Base-by-base conservation (phyloP, 495 filamentous ascomycete species). In the Schizothecium vesticola region DNA sequence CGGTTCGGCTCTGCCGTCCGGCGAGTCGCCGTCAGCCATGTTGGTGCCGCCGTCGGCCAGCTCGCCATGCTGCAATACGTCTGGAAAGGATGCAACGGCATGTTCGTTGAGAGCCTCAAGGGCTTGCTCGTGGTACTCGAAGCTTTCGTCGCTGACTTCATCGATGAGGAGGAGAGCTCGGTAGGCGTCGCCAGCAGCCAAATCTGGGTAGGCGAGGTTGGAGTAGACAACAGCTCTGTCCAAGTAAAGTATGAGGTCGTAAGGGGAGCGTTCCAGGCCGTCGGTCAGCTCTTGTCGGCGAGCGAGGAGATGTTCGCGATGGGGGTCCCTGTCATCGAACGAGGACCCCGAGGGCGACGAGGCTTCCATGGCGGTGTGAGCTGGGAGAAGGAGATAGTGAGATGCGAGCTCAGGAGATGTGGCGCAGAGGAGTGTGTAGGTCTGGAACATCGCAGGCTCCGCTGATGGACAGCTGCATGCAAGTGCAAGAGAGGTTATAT, bases 151-250 rank as follows among this genome's bases (percentile, higher is more conserved):
- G 65, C 83, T 75, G 25, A 93, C 85, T 64, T 94, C 92, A 72
- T 99, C 95, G 22, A 89, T 82, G 56, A 98, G 81, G 12, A 97
- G 86, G 2, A 99, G 85, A 2, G 93, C 92, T 56, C 91, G 89
- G 76, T 99, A 98, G 2, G 92, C 91, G 78, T 97, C 95, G 56
- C 92, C 92, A 26, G 90, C 90, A 3, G 92, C 92, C 19, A 99
- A 84, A 77, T 99, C 95, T 2, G 92, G 92, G 77, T 95, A 97
- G 36, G 88, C 91, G 31, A 97, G 85, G 65, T 88, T 77, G 55
- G 89, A 82, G 77, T 97, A 88, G 29, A 88, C 81, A 29, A 85
- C 77, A 28, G 92, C 91, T 26, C 94, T 86, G 67, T 88, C 81
- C 56, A 96, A 81, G 73, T 94, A 92, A 21, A 88, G 82, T 63